A percentile compares a stretch with the other conserved stretches of the same genome.
phyloP scores from a whole-genome alignment of 2,329 filamentous ascomycete species.

The Ophiognomonia clavigignenti-juglandacearum region DNA sequence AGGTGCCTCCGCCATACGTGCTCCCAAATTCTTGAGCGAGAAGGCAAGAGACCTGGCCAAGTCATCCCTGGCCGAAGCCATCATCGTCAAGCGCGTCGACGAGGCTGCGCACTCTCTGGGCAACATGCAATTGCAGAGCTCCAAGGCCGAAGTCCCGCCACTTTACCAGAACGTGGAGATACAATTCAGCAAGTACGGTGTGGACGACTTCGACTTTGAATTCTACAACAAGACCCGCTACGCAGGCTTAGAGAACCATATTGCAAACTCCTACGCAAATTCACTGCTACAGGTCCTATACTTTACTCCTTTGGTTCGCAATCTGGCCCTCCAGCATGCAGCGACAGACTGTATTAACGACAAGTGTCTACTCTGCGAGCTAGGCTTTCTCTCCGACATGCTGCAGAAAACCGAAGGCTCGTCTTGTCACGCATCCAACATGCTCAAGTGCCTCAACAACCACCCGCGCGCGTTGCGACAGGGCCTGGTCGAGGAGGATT shows the following conservation, averaged over 20 bases:
- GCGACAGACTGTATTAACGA: constrained; percentile 80
- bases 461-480: constrained; percentile 73
- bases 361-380: constrained; percentile 82
- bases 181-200: constrained; percentile 97
- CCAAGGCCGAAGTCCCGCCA: constrained; percentile 75
- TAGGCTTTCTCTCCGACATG: constrained; percentile 97
- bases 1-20: constrained; percentile 57
- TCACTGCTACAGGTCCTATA: constrained; percentile 85
- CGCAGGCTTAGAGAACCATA: constrained; percentile 92
- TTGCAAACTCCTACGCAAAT: constrained; percentile 95
- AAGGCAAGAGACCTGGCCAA: constrained; percentile 68
- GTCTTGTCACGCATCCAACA: constrained; percentile 93
- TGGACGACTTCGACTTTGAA: constrained; percentile 99
- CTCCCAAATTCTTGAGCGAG: constrained; percentile 92
- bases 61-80: constrained; percentile 36
- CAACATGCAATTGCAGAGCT: constrained; percentile 66
- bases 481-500: constrained; percentile 79
- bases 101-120: constrained; percentile 63
- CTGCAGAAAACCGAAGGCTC: constrained; percentile 90
- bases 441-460: constrained; percentile 82
- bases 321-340: constrained; percentile 82
- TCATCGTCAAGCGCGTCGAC: constrained; percentile 37
- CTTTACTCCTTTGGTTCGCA: constrained; percentile 83
- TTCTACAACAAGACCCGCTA: constrained; percentile 93
- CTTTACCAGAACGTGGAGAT: constrained; percentile 96